Conservation (phyloP, 164 flowering plant species). For the Magnolia officinalis region DNA sequence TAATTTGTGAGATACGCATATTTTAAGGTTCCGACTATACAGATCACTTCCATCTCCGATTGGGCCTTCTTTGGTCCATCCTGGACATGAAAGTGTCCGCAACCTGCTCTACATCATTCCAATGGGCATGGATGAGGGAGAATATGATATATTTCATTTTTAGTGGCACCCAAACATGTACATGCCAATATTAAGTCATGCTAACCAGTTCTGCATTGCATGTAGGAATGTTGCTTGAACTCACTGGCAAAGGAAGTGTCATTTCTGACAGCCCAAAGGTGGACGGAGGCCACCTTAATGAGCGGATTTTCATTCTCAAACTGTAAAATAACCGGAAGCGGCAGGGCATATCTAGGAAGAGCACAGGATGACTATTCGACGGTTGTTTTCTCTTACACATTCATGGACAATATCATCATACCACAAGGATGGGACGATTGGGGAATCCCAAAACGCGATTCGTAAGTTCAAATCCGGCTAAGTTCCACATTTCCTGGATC, state of each 20-base stretch:
- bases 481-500: too few species aligned
- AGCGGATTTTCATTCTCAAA: conserved; percentile 75
- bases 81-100: too few species aligned
- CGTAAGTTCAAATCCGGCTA: not conserved
- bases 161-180: too few species aligned
- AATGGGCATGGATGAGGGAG: too few species aligned
- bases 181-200: too few species aligned
- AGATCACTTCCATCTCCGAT: too few species aligned
- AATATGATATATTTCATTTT: too few species aligned
- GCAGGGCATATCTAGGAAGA: conserved; percentile 60
- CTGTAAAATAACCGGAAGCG: conserved; percentile 52
- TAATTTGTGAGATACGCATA: too few species aligned
- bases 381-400: conserved; percentile 68
- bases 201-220: not conserved
- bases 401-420: conserved; percentile 51
- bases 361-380: conserved; percentile 80
- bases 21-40: too few species aligned
- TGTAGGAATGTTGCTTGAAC: conserved; percentile 57
- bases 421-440: conserved; percentile 81
- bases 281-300: conserved; percentile 28
- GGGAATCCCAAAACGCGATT: conserved; percentile 23
- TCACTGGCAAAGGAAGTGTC: conserved; percentile 57
- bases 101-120: too few species aligned
- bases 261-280: conserved; percentile 66
- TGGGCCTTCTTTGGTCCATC: too few species aligned